phyloP scores from a whole-genome alignment of 1,284 basidiomycete species.

The Marasmius tenuissimus region DNA sequence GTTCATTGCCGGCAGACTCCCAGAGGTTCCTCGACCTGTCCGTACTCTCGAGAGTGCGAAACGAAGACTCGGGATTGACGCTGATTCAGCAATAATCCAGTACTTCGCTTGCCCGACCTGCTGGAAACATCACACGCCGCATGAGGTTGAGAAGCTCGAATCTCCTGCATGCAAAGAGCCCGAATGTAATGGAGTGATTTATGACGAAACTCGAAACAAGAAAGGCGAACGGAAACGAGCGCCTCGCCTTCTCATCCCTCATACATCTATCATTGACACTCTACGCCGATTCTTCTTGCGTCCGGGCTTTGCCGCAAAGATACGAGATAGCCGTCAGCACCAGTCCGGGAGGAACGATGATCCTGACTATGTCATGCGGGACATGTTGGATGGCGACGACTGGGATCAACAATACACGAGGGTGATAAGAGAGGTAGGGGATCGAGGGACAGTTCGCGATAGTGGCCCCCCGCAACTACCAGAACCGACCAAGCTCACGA shows the following conservation, averaged over 20 bases:
- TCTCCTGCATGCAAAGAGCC: background rate
- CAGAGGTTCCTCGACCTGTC: background rate
- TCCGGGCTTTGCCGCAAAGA: slow-evolving; percentile 2
- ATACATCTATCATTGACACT: slow-evolving; percentile 19
- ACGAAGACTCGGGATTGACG: background rate
- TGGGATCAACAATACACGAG: slow-evolving; percentile 18
- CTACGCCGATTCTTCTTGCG: slow-evolving; percentile 19
- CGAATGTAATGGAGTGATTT: background rate
- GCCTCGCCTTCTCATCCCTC: slow-evolving; percentile 12
- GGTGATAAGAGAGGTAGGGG: slow-evolving; percentile 9
- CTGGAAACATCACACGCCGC: background rate
- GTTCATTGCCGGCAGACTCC: background rate
- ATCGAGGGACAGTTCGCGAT: slow-evolving; percentile 18
- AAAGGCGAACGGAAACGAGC: background rate
- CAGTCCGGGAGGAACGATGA: slow-evolving; percentile 15
- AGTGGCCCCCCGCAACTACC: background rate
- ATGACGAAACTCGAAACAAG: background rate
- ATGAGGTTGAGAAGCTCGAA: background rate
- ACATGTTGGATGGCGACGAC: slow-evolving; percentile 21
- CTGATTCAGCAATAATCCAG: background rate
- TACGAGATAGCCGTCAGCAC: slow-evolving; percentile 3
- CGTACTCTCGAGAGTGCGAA: background rate
- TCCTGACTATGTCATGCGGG: slow-evolving; percentile 23
- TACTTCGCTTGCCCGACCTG: background rate
- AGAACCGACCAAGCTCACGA: slow-evolving; percentile 11